Evolutionary conservation across 2,329 filamentous ascomycete species (phyloP).

Genomic region (Ophiocordyceps australis): DNA sequence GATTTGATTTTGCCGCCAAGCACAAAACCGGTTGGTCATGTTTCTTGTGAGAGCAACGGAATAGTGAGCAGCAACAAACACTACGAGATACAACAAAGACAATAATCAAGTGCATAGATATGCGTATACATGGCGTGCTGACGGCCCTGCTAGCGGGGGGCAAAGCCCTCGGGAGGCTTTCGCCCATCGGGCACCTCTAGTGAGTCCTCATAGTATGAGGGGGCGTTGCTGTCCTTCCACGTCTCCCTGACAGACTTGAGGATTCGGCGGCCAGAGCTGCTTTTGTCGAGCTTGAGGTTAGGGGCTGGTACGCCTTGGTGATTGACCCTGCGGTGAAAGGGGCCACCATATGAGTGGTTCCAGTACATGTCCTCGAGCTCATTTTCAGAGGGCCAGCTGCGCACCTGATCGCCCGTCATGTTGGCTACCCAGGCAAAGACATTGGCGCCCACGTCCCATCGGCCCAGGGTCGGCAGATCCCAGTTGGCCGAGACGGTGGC

Average conservation of each 20-base stretch:
- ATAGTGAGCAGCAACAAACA: too few relatives aligned
- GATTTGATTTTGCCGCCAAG: too few relatives aligned
- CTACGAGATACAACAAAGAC: too few relatives aligned
- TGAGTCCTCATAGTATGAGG: conserved; percentile 22
- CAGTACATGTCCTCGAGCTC: conserved; percentile 24
- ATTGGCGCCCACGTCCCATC: conserved; percentile 57
- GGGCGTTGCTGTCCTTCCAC: conserved; percentile 17
- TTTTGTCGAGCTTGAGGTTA: conserved; percentile 16
- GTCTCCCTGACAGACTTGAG: conserved; percentile 16
- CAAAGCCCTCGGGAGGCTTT: conserved; percentile 21
- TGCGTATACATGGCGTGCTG: too few relatives aligned
- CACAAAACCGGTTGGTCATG: too few relatives aligned
- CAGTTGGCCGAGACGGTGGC: conserved; percentile 53
- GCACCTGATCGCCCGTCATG: conserved; percentile 36
- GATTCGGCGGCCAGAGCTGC: conserved; percentile 13
- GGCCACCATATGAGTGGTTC: conserved; percentile 35
- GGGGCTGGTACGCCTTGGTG: conserved; percentile 19
- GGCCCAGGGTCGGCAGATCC: conserved; percentile 48
- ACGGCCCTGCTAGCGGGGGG: conserved; percentile 5
- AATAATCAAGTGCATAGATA: too few relatives aligned
- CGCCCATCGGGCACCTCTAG: conserved; percentile 22
- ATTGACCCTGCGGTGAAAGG: conserved; percentile 18
- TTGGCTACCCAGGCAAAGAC: conserved; percentile 43
- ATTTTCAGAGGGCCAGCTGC: conserved; percentile 14
- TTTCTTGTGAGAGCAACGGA: too few relatives aligned